phyloP scores from a whole-genome alignment of 2,329 filamentous ascomycete species.

The Neofusicoccum laricinum region DNA sequence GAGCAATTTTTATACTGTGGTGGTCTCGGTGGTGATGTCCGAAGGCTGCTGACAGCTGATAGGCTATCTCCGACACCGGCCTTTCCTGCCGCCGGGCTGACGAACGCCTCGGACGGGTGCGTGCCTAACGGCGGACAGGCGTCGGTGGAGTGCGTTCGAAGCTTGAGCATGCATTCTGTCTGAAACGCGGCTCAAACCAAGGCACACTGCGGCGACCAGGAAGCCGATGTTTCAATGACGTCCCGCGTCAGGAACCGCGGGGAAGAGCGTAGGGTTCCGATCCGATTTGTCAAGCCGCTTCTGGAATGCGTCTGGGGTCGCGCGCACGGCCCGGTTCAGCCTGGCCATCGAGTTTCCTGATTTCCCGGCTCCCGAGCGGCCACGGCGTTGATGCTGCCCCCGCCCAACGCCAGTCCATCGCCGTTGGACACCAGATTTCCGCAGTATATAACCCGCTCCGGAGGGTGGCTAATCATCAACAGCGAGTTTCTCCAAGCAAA shows the following conservation, averaged over 20 bases:
- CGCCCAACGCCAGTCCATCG: too few relatives aligned
- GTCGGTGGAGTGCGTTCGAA: too few relatives aligned
- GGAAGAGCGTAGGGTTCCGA: background rate
- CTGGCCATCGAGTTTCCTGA: too few relatives aligned
- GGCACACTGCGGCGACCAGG: background rate
- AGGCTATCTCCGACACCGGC: constrained; percentile 1
- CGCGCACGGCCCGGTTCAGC: background rate
- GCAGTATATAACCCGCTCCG: background rate
- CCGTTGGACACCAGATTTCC: too few relatives aligned
- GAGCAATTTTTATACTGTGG: background rate
- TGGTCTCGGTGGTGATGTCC: background rate
- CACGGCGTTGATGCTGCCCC: too few relatives aligned
- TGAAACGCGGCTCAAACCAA: background rate
- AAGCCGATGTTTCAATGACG: background rate
- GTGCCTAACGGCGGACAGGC: background rate
- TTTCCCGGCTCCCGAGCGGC: too few relatives aligned
- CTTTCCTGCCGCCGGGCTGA: background rate
- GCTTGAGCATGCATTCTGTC: background rate
- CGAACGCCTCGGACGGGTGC: background rate
- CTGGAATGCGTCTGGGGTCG: background rate
- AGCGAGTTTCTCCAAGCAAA: background rate
- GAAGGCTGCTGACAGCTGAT: background rate
- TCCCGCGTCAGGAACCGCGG: background rate
- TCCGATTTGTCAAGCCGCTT: background rate
- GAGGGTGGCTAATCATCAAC: background rate